Percentiles rank a stretch among this genome's conserved stretches.
Conservation (phyloP, 1,284 basidiomycete species). For the Ustilago vetiveriae region DNA sequence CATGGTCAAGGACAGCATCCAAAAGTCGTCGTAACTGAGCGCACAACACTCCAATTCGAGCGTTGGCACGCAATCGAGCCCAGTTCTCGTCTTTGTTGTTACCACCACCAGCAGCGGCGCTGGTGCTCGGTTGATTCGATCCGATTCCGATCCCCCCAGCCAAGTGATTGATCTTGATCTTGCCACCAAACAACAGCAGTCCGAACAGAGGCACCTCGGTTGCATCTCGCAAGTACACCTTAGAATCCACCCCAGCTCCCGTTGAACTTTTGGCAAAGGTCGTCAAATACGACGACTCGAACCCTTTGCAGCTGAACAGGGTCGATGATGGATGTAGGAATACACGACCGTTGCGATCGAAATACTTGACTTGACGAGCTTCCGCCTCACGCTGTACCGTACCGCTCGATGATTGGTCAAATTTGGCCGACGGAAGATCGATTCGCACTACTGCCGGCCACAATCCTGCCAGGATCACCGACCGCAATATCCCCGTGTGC, state of each 20-base stretch:
- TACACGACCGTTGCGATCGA: conserved; percentile 71
- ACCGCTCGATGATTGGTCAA: conserved; percentile 57
- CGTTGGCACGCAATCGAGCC: conserved; percentile 81
- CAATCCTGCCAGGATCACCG: conserved; percentile 64
- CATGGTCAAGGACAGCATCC: conserved; percentile 35
- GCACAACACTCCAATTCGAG: conserved; percentile 86
- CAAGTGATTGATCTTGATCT: conserved; percentile 76
- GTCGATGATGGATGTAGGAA: conserved; percentile 87
- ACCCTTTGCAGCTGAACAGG: conserved; percentile 76
- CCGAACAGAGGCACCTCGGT: conserved; percentile 90
- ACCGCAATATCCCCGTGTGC: conserved; percentile 49
- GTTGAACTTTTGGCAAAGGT: conserved; percentile 86
- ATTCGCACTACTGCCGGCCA: conserved; percentile 70
- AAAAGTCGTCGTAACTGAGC: conserved; percentile 77
- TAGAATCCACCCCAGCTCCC: conserved; percentile 68
- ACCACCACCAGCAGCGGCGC: too few relatives aligned
- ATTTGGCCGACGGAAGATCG: conserved; percentile 55
- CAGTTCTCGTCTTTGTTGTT: conserved; percentile 65
- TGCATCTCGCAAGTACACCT: conserved; percentile 85
- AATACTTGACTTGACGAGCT: conserved; percentile 57
- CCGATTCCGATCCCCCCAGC: conserved; percentile 75
- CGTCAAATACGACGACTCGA: conserved; percentile 81
- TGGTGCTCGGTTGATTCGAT: conserved; percentile 41
- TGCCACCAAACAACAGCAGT: conserved; percentile 83
- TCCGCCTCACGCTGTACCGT: conserved; percentile 59